phyloP scores from a whole-genome alignment of 257 asterid genomes.

The Plantago major region DNA sequence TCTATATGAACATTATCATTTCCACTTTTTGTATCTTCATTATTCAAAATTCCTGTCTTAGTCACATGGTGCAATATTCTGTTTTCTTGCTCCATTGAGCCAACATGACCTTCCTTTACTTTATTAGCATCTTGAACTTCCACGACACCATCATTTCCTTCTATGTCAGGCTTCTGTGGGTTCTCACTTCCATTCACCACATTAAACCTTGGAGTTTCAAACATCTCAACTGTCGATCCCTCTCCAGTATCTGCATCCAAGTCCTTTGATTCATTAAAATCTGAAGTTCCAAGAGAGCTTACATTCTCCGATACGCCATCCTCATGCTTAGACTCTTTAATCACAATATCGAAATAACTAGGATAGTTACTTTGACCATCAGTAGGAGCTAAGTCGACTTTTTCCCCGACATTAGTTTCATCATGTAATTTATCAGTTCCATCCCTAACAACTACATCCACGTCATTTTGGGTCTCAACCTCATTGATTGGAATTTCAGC shows the following conservation, averaged over 20 bases:
- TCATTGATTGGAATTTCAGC: slow-evolving; percentile 16
- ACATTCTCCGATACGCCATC: slow-evolving; percentile 27
- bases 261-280: slow-evolving; percentile 24
- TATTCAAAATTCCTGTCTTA: slow-evolving; percentile 17
- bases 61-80: slow-evolving; percentile 25
- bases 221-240: slow-evolving; percentile 19
- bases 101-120: slow-evolving; percentile 23
- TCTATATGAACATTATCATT: slow-evolving; percentile 27
- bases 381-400: slow-evolving; percentile 22
- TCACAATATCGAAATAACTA: slow-evolving; percentile 23
- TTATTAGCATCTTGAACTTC: slow-evolving; percentile 22
- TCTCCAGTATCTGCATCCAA: slow-evolving; percentile 28
- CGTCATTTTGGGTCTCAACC: slow-evolving; percentile 20
- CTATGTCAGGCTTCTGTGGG: slow-evolving; percentile 26
- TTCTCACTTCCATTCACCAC: slow-evolving; percentile 28
- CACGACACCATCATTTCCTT: slow-evolving; percentile 15
- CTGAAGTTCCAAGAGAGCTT: slow-evolving; percentile 31
- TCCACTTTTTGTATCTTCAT: slow-evolving; percentile 20
- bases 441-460: slow-evolving; percentile 20
- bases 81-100: slow-evolving; percentile 34
- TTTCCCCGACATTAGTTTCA: slow-evolving; percentile 27
- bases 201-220: slow-evolving; percentile 30
- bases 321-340: slow-evolving; percentile 29
- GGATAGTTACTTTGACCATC: slow-evolving; percentile 29
- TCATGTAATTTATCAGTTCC: slow-evolving; percentile 28